Conservation (phyloP, 768 basidiomycete species). For the Tricholoma terreum region DNA sequence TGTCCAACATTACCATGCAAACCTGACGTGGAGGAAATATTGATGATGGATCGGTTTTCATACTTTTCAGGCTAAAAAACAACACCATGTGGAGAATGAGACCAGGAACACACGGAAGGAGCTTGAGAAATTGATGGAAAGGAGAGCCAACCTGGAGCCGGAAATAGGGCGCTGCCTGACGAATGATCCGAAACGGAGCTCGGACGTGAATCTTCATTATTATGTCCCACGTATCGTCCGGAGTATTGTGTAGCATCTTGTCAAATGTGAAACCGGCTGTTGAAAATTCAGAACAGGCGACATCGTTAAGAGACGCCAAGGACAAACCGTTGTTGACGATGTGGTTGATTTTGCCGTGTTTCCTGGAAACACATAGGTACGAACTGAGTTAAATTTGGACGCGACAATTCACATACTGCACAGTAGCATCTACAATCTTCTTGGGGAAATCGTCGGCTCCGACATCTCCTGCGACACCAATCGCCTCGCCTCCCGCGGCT, state of each 20-base stretch:
- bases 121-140: background rate
- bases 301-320: background rate
- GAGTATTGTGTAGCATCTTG: slow-evolving; percentile 86
- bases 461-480: slow-evolving; percentile 77
- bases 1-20: slow-evolving; percentile 88
- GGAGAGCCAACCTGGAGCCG: slow-evolving; percentile 56
- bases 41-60: slow-evolving; percentile 74
- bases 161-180: slow-evolving; percentile 83
- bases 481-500: slow-evolving; percentile 65
- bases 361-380: slow-evolving; percentile 34
- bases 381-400: background rate
- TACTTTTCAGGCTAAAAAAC: slow-evolving; percentile 46
- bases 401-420: slow-evolving; percentile 52
- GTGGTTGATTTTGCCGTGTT: slow-evolving; percentile 84
- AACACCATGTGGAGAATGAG: background rate
- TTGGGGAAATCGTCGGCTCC: slow-evolving; percentile 81
- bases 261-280: slow-evolving; percentile 76
- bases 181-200: slow-evolving; percentile 81
- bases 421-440: slow-evolving; percentile 70
- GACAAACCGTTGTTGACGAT: slow-evolving; percentile 74
- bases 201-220: slow-evolving; percentile 84
- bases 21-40: slow-evolving; percentile 80
- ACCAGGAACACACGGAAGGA: too few relatives aligned
- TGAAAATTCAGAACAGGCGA: background rate
- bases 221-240: slow-evolving; percentile 78